Evolutionary conservation across 441 rosid species (phyloP).

Genomic region (Adansonia grandidieri): DNA sequence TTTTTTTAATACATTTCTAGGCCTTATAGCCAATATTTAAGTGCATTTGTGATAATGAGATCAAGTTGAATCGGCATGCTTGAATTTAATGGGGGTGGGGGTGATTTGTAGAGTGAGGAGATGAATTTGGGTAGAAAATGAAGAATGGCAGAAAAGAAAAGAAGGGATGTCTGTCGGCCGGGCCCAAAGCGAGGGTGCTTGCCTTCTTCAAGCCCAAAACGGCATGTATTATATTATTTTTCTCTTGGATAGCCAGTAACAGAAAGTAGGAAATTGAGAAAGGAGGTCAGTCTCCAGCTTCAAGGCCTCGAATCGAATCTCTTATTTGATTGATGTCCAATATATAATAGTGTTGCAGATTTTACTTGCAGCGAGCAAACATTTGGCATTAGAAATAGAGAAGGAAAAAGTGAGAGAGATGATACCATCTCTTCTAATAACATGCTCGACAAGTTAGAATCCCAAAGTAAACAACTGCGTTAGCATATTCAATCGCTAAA

Average conservation of each 20-base stretch:
- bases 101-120: no score
- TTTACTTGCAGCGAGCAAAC: neutral
- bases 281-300: no score
- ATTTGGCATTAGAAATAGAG: neutral
- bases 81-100: no score
- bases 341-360: neutral
- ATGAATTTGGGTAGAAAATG: no score
- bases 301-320: no score
- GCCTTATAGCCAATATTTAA: neutral
- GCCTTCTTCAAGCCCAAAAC: neutral
- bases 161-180: no score
- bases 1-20: neutral
- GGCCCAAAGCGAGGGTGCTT: neutral
- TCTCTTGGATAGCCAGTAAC: no score
- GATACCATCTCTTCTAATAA: neutral
- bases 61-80: no score
- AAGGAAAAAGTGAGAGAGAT: neutral
- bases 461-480: neutral
- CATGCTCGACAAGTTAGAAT: neutral
- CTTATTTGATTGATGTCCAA: neutral
- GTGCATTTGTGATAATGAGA: neutral
- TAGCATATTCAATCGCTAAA: neutral
- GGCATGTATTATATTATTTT: no score
- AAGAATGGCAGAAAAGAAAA: no score
- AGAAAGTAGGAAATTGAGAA: no score